These are phyloP conservation scores for Auriscalpium vulgare DNA, from an alignment of 768 basidiomycete species.

Conservation along the genomic window DNA sequence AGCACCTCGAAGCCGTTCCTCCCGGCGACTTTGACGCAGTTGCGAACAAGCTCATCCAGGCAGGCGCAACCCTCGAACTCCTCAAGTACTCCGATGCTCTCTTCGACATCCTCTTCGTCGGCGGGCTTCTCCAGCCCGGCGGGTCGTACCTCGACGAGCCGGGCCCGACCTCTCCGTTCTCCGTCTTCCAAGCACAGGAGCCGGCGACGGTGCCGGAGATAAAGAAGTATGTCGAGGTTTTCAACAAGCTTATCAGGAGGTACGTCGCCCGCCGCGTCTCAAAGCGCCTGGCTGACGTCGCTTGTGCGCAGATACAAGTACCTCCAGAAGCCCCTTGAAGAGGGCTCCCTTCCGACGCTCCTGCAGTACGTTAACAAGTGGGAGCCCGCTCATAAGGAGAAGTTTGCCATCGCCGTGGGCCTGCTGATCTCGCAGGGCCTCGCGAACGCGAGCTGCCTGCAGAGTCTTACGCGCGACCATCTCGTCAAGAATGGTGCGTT, in stretches of 20 bases:
- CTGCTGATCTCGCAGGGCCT: slow-evolving; percentile 81
- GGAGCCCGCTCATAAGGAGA: slow-evolving; percentile 68
- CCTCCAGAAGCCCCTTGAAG: slow-evolving; percentile 94
- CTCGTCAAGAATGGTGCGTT: slow-evolving; percentile 84
- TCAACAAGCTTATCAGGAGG: slow-evolving; percentile 96
- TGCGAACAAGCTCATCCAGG: slow-evolving; percentile 78
- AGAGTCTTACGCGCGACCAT: slow-evolving; percentile 85
- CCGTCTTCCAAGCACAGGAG: slow-evolving; percentile 73
- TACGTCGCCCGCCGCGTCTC: slow-evolving; percentile 23
- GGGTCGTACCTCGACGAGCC: slow-evolving; percentile 86
- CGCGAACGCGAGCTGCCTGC: slow-evolving; percentile 67
- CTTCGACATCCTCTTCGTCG: slow-evolving; percentile 93
- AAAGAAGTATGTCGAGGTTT: slow-evolving; percentile 88
- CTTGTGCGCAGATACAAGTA: slow-evolving; percentile 79
- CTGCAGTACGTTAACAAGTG: slow-evolving; percentile 89
- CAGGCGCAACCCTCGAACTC: slow-evolving; percentile 88
- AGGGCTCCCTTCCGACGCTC: slow-evolving; percentile 69
- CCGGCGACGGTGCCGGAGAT: slow-evolving; percentile 78
- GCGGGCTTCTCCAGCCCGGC: slow-evolving; percentile 93
- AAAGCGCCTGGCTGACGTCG: neutral
- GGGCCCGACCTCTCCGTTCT: slow-evolving; percentile 81
- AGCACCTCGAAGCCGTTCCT: slow-evolving; percentile 78
- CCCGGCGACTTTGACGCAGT: slow-evolving; percentile 78
- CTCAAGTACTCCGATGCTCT: slow-evolving; percentile 96
- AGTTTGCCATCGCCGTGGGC: slow-evolving; percentile 74